A percentile compares a stretch with the other conserved stretches of the same genome.
Conservation (phyloP, 345 rosid genomes). For the Moringa oleifera region DNA sequence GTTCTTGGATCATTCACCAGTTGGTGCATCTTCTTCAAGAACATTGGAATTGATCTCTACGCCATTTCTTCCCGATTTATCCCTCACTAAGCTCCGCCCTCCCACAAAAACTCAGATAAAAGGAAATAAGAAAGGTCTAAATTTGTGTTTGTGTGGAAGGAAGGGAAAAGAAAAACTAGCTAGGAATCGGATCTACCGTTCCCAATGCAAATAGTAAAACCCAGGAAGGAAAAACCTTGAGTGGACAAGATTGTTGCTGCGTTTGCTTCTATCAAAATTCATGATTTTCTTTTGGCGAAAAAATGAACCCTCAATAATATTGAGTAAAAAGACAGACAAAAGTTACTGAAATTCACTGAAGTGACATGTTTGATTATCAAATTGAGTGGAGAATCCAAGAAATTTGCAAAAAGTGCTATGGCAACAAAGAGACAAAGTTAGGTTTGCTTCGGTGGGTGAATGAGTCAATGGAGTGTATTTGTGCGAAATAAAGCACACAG, state of each 20-base stretch:
- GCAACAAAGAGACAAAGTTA: too few species aligned
- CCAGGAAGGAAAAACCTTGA: slow-evolving; percentile 65
- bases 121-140: too few species aligned
- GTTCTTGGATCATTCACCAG: slow-evolving; percentile 64
- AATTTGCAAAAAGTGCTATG: too few species aligned
- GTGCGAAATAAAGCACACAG: too few species aligned
- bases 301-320: background rate
- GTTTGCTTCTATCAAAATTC: slow-evolving; percentile 36
- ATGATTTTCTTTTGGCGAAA: background rate
- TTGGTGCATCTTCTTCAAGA: slow-evolving; percentile 66
- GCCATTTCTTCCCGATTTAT: slow-evolving; percentile 30
- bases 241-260: slow-evolving; percentile 37
- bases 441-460: too few species aligned
- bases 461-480: too few species aligned
- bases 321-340: too few species aligned
- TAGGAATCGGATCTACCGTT: slow-evolving; percentile 14
- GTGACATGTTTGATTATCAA: too few species aligned
- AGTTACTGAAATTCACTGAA: too few species aligned
- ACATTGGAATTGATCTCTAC: slow-evolving; percentile 66
- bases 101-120: background rate
- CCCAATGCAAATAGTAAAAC: slow-evolving; percentile 96
- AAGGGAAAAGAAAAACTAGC: background rate
- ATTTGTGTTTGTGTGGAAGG: too few species aligned
- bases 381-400: too few species aligned
- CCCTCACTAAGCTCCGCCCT: slow-evolving; percentile 5